Base-by-base conservation (phyloP, 208 protist species). In the Trypanosoma congolense region DNA sequence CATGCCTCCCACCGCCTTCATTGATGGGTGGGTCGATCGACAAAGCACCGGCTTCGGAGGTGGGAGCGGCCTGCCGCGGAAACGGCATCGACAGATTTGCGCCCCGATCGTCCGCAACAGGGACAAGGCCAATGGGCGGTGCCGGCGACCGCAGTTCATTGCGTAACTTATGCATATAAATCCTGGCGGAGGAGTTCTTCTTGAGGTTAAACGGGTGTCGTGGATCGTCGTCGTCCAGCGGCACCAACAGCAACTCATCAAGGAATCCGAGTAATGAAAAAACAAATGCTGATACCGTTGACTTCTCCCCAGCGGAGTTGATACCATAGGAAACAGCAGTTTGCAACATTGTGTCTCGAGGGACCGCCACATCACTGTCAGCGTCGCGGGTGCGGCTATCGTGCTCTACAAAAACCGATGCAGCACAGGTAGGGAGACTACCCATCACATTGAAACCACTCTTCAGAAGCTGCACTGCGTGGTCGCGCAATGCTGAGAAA, bases 211-310 rank as follows among this genome's bases (percentile, higher is more conserved):
- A 82, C 18, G 71, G 70, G 49, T 85, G 58, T 33, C 83, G 68
- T 12, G 80, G 76, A 53, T 94, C 87, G 55, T 64, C 51, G 56
- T 90, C 87, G 60, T 94, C 87, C 56, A 71, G 60, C 31, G 73
- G 73, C 28, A 91, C 73, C 36, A 94, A 68, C 46, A 90, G 69
- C 44, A 94, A 56, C 3, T 79, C 76, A 22, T 56, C 68, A 29
- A 94, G 64, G 48, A 83, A 94, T 45, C 74, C 63, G 9, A 94
- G 73, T 21, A 73, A 58, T 18, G 77, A 70, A 66, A 81, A 82
- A 28, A 82, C 74, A 47, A 87, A 91, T 14, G 68, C 68, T 12
- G 56, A 60, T 41, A 94, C 66, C 4, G 80, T 73, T 48, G 60
- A 77, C 25, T 14, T 0, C 41, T 10, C 35, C 43, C 42, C 25